Evolutionary conservation across 345 rosid genomes (phyloP), one percentile per base, ranked within the genome.

Genomic region (Cardamine occulta): DNA sequence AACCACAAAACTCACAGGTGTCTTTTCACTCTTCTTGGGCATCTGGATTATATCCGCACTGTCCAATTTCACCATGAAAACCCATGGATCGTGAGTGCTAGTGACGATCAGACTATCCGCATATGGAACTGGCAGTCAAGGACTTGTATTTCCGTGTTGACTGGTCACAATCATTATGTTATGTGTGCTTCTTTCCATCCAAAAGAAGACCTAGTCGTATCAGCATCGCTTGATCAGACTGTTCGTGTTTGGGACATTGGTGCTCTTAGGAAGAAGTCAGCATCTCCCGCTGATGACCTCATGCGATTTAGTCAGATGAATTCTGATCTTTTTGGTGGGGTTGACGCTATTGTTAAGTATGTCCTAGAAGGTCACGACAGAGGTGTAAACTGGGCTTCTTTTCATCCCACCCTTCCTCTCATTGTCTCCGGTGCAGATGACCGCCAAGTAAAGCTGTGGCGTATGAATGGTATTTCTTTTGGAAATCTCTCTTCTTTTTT

Each of bases 101-200:
- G 99, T 83, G 96, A 95, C 34, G 99, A 95, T 78, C 99, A 92
- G 83, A 95, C 99, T 60, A 95, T 95, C 53, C 94, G 96, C 76
- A 85, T 95, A 61, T 93, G 99, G 98, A 95, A 95, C 79, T 93
- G 99, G 99, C 99, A 95, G 73, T 95, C 99, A 9, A 87, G 98
- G 15, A 92, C 96, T 52, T 93, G 99, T 77, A 85, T 95, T 54
- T 90, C 98, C 29, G 99, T 93, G 34, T 82, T 95, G 78, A 93
- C 99, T 4, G 99, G 99, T 61, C 98, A 95, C 84, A 91, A 93
- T 72, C 98, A 95, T 76, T 95, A 95, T 86, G 98, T 95, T 19
- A 95, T 95, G 99, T 93, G 98, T 81, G 99, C 99, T 60, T 84
- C 91, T 53, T 95, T 93, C 81, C 99, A 95, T 74, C 97, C 91